phyloP scores from a whole-genome alignment of 1,284 basidiomycete genomes.

The Trichosporon sp. region DNA sequence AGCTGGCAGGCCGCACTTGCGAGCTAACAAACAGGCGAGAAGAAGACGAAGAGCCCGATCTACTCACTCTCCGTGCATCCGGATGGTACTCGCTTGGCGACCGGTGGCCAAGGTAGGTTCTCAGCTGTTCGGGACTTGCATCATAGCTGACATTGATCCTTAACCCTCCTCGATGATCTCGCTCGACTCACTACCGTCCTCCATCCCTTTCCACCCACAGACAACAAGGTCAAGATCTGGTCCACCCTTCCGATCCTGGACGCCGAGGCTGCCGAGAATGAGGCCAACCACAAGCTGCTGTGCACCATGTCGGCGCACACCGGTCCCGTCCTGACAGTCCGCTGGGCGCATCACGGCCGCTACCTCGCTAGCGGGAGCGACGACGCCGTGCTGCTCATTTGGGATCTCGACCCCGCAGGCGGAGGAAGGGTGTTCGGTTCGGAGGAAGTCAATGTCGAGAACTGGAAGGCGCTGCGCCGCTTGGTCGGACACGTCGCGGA shows the following conservation, averaged over 20 bases:
- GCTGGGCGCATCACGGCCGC: constrained; percentile 90
- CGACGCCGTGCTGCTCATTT: constrained; percentile 91
- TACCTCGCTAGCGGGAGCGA: constrained; percentile 96
- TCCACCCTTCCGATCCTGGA: constrained; percentile 87
- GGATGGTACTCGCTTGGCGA: constrained; percentile 90
- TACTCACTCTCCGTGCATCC: constrained; percentile 93
- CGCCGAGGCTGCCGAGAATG: constrained; percentile 62
- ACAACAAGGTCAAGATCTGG: constrained; percentile 96
- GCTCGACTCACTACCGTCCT: background rate
- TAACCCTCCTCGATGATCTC: background rate
- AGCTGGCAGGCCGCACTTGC: constrained; percentile 1
- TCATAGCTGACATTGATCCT: background rate
- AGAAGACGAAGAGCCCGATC: constrained; percentile 72
- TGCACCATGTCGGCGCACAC: constrained; percentile 91
- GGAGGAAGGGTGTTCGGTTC: constrained; percentile 84
- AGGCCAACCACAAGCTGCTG: constrained; percentile 74
- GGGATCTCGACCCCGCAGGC: constrained; percentile 85
- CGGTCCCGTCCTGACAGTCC: constrained; percentile 82
- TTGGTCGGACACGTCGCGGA: constrained; percentile 95
- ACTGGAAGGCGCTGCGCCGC: constrained; percentile 88
- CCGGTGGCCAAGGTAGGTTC: constrained; percentile 66
- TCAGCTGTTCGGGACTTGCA: background rate
- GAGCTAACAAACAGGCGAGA: constrained; percentile 31
- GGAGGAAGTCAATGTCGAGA: constrained; percentile 91
- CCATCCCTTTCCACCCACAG: constrained; percentile 43